Evolutionary conservation across 306 rosid genomes (phyloP), one percentile per base, ranked within the genome.

Genomic region (Hippophae tibetana): DNA sequence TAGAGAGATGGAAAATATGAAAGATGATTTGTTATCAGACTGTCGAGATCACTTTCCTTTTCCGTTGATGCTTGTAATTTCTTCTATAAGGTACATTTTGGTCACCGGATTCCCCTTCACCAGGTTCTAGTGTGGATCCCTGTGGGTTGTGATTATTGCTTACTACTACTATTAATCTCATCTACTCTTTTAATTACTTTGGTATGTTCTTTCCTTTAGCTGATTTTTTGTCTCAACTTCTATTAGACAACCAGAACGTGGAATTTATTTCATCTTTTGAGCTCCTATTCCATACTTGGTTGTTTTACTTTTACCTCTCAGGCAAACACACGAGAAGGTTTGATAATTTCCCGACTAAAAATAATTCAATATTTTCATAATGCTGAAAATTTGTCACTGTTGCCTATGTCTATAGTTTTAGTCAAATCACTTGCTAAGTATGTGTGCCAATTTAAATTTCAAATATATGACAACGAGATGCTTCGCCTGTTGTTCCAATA

Each of bases 41-140:
- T 61, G 46, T 47, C 56, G 60, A 69, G 52, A 48, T 58, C 59
- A 31, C 38, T 31, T 31, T 31, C 2, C 64, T 71, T 71, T 73
- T 57, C 45, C 58, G 67, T 59, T 67, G 64, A 56, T 76, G 76
- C 67, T 72, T 65, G 76, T 72, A 66, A 74, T 77, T 76, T 79
- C 74, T 77, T 78, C 72, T 82, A 75, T 73, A 53, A 75, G 77
- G 58, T 67, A 56, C 62, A 57, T 47, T 58, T 74, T 71, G 76
- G 81, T 62, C 71, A 70, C 93, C 89, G 87, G 97, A 86, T 93
- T 93, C 99, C 79, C 78, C 81, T 88, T 93, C 95, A 83, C 99
- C 99, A 90, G 80, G 68, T 83, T 84, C 82, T 79, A 61, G 46
- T 72, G 68, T 66, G 83, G 78, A 56, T 73, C 74, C 72, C 69